phyloP scores from a whole-genome alignment of 768 basidiomycete genomes.

The Dioszegia aurantiaca region DNA sequence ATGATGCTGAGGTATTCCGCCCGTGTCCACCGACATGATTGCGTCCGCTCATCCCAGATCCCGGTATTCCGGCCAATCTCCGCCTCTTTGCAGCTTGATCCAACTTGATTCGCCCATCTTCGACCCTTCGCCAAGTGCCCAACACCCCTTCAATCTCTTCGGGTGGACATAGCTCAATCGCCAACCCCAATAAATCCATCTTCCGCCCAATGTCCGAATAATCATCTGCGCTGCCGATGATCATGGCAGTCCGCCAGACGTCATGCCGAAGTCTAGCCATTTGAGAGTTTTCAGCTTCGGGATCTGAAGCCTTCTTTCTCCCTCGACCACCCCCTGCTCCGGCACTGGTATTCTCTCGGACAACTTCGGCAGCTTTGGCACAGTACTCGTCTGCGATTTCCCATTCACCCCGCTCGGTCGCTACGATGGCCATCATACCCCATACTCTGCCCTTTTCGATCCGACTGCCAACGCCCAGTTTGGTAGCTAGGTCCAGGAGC shows the following conservation, averaged over 20 bases:
- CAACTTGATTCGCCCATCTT: conserved; percentile 51
- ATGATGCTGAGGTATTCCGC: conserved; percentile 2
- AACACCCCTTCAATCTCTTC: conserved; percentile 78
- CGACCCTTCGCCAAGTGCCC: conserved; percentile 69
- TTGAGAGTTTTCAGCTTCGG: conserved; percentile 7
- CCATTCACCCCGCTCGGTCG: conserved; percentile 78
- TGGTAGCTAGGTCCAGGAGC: conserved; percentile 81
- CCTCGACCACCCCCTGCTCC: conserved; percentile 46
- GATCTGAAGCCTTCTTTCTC: conserved; percentile 24
- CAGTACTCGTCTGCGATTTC: conserved; percentile 67
- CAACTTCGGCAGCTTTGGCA: conserved; percentile 62
- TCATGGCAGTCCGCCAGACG: conserved; percentile 85
- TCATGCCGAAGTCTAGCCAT: conserved; percentile 57
- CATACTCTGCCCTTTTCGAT: conserved; percentile 58
- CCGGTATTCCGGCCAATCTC: conserved; percentile 24
- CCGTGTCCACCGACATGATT: neutral
- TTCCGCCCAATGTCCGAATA: conserved; percentile 68
- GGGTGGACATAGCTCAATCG: conserved; percentile 79
- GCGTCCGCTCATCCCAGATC: neutral
- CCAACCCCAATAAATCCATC: conserved; percentile 69
- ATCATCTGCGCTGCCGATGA: conserved; percentile 77
- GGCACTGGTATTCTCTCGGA: conserved; percentile 16
- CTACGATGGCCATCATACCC: conserved; percentile 87
- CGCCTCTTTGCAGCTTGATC: conserved; percentile 56
- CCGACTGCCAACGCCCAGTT: conserved; percentile 64